Evolutionary conservation across 192 early-diverging fungal genomes (phyloP).

Genomic region (Coemansia asiatica): DNA sequence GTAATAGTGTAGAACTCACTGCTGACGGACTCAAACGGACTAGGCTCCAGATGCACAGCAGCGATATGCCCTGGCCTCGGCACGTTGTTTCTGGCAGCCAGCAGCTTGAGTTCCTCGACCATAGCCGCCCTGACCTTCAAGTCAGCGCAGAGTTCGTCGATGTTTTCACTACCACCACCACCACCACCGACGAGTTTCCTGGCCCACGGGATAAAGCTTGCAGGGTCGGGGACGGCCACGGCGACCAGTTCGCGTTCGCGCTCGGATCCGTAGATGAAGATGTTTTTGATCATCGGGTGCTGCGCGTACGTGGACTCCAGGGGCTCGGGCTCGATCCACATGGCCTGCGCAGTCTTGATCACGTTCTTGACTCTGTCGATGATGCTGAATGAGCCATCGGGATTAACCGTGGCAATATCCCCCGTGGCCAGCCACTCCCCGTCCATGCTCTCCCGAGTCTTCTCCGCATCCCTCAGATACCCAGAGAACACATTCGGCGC

Average conservation of each 20-base stretch:
- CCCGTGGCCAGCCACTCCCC: slow-evolving; percentile 82
- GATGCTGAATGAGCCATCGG: slow-evolving; percentile 63
- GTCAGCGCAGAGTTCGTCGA: slow-evolving; percentile 56
- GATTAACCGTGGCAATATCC: slow-evolving; percentile 71
- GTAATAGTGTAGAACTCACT: slow-evolving; percentile 78
- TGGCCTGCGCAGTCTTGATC: slow-evolving; percentile 80
- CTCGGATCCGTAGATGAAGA: slow-evolving; percentile 73
- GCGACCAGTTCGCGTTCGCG: slow-evolving; percentile 76
- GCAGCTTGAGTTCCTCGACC: slow-evolving; percentile 56
- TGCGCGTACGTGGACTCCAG: slow-evolving; percentile 71
- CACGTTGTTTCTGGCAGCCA: slow-evolving; percentile 43
- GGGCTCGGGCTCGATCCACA: slow-evolving; percentile 88
- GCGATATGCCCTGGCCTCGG: slow-evolving; percentile 68
- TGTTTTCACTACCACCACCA: no score
- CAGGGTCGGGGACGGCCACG: slow-evolving; percentile 75
- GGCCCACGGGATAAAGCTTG: slow-evolving; percentile 65
- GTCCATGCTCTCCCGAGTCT: slow-evolving; percentile 48
- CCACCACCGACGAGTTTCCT: slow-evolving; percentile 16
- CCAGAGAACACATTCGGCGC: slow-evolving; percentile 69
- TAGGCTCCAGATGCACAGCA: slow-evolving; percentile 65
- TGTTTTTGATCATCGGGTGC: slow-evolving; percentile 48
- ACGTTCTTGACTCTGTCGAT: slow-evolving; percentile 79
- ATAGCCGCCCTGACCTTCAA: slow-evolving; percentile 58
- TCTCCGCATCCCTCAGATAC: slow-evolving; percentile 72
- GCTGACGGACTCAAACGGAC: slow-evolving; percentile 66